Evolutionary conservation across 345 rosid genomes (phyloP).

Genomic region (Populus tremula): DNA sequence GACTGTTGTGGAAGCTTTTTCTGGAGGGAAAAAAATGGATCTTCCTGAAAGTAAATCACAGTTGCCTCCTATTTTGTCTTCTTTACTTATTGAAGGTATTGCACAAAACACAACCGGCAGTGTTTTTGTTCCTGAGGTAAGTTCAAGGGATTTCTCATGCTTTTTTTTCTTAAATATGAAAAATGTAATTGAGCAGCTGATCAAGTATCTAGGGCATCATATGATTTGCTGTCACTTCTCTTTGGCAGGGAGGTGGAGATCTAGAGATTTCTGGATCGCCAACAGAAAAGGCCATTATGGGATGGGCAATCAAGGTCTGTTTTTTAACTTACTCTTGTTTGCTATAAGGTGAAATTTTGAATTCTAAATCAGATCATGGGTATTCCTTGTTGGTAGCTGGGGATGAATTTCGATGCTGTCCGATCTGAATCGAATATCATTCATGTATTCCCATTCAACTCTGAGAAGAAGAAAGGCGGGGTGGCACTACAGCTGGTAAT

Average conservation of each 20-base stretch:
- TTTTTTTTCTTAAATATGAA: not conserved
- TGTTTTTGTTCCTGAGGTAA: conserved; percentile 80
- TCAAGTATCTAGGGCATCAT: not conserved
- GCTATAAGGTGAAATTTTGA: not conserved
- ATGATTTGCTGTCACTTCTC: not conserved
- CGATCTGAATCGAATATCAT: conserved; percentile 67
- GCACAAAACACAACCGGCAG: conserved; percentile 88
- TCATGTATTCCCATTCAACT: conserved; percentile 92
- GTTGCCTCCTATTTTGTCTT: conserved; percentile 35
- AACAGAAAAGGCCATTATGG: conserved; percentile 92
- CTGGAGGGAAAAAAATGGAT: conserved; percentile 60
- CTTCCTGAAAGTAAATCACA: conserved; percentile 39
- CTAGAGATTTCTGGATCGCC: conserved; percentile 90
- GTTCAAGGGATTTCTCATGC: not conserved
- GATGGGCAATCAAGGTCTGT: conserved; percentile 70
- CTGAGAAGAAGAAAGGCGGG: conserved; percentile 96
- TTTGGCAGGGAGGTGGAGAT: conserved; percentile 68
- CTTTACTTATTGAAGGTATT: conserved; percentile 49
- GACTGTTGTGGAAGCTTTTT: conserved; percentile 93
- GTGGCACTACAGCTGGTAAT: conserved; percentile 71
- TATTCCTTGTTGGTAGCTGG: conserved; percentile 53
- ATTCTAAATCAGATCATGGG: not conserved
- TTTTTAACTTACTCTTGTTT: not conserved
- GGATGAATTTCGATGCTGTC: conserved; percentile 73
- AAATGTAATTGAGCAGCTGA: not conserved